Conservation (phyloP, 2,329 filamentous ascomycete species). For the Colletotrichum ledebouriae region DNA sequence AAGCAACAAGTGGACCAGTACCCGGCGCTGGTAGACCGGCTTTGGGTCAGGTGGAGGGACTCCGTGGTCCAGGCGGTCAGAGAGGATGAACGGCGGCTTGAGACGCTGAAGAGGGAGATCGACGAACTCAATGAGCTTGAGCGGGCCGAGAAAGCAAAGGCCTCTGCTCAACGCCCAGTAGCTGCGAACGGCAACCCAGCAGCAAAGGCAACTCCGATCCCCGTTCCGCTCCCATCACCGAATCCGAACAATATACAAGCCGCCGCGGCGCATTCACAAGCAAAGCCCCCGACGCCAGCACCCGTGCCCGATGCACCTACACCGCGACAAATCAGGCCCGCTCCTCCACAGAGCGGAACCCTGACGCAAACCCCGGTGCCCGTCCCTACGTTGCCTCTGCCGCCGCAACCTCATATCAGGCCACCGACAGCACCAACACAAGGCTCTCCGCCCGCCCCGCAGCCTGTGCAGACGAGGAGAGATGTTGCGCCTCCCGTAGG, state of each 20-base stretch:
- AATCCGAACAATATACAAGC: conserved; percentile 6
- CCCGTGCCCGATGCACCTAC: conserved; percentile 17
- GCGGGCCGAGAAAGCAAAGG: conserved; percentile 41
- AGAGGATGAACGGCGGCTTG: conserved; percentile 79
- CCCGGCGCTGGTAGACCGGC: conserved; percentile 76
- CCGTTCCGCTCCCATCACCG: conserved; percentile 30
- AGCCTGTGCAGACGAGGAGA: conserved; percentile 24
- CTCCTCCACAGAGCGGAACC: conserved; percentile 47
- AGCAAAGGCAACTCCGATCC: conserved; percentile 27
- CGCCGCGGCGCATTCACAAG: conserved; percentile 15
- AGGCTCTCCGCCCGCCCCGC: conserved; percentile 8
- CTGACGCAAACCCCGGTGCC: conserved; percentile 43
- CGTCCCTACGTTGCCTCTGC: conserved; percentile 33
- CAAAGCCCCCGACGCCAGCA: conserved; percentile 28
- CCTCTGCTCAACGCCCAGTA: conserved; percentile 21
- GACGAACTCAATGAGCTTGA: conserved; percentile 71
- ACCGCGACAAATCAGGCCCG: conserved; percentile 32
- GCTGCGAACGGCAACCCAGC: conserved; percentile 11
- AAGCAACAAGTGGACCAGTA: conserved; percentile 76
- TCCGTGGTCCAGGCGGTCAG: conserved; percentile 77
- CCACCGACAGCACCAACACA: conserved; percentile 6
- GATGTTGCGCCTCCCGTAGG: conserved; percentile 27
- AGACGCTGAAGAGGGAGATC: conserved; percentile 75
- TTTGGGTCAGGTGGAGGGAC: conserved; percentile 82
- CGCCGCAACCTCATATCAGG: conserved; percentile 30